Evolutionary conservation across 148 eudicot species (phyloP).

Genomic region (Heliamphora exappendiculata): DNA sequence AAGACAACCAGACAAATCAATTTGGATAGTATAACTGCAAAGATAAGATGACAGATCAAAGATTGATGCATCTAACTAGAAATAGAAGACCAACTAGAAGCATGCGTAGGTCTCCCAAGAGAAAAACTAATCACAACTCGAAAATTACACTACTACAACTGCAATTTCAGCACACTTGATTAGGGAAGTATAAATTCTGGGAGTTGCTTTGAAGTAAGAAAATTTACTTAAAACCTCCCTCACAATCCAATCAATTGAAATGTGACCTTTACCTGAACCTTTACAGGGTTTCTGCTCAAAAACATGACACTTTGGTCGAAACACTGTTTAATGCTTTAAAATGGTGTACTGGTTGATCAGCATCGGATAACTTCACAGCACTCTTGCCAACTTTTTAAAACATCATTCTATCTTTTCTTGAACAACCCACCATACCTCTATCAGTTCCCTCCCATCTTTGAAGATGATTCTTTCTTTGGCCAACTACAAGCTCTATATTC

Average conservation of each 20-base stretch:
- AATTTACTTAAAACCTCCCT: slow-evolving; percentile 7
- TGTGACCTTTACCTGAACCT: slow-evolving; percentile 73
- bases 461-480: slow-evolving; percentile 61
- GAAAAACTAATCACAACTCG: not conserved
- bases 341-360: slow-evolving; percentile 43
- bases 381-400: slow-evolving; percentile 49
- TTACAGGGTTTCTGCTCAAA: slow-evolving; percentile 47
- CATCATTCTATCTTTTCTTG: slow-evolving; percentile 56
- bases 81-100: slow-evolving; percentile 1
- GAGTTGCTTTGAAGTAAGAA: not conserved
- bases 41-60: not conserved
- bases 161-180: not conserved
- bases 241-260: slow-evolving; percentile 27
- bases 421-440: slow-evolving; percentile 40
- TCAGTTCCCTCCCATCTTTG: slow-evolving; percentile 51
- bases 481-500: slow-evolving; percentile 78
- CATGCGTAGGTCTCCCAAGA: not conserved
- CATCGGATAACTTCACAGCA: slow-evolving; percentile 56
- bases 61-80: not conserved
- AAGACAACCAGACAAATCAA: not conserved
- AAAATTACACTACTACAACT: slow-evolving; percentile 1
- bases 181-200: not conserved
- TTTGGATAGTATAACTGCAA: not conserved
- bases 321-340: slow-evolving; percentile 43
- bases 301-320: slow-evolving; percentile 52